These are phyloP conservation scores for Sonneratia alba DNA, from an alignment of 345 rosid species.

Conservation along the genomic window DNA sequence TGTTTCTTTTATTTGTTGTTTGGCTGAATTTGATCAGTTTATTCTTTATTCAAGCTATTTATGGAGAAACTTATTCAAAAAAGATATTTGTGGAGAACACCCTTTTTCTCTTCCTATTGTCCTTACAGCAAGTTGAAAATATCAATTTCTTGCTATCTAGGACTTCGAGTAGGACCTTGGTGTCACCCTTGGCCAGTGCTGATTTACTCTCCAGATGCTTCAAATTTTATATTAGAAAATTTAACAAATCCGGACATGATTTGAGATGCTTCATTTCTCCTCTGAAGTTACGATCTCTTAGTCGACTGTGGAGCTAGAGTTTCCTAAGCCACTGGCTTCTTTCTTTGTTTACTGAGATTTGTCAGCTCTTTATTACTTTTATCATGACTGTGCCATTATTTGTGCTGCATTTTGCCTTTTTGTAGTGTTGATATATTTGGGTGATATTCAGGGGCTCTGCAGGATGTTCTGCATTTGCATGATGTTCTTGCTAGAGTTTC, in stretches of 20 bases:
- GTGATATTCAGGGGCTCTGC: constrained; percentile 78
- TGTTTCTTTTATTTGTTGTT: neutral
- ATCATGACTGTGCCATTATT: neutral
- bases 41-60: neutral
- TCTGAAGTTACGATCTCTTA: too few relatives aligned
- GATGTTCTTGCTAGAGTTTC: constrained; percentile 98
- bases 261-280: too few relatives aligned
- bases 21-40: neutral
- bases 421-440: constrained; percentile 9
- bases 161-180: neutral
- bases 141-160: neutral
- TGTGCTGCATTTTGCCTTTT: neutral
- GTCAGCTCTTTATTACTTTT: neutral
- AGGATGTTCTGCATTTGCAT: constrained; percentile 96
- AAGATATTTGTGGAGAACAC: neutral
- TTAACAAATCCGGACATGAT: neutral
- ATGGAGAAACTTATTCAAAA: too few relatives aligned
- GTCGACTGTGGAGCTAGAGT: neutral
- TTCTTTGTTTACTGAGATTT: neutral
- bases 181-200: neutral
- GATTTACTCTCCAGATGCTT: neutral
- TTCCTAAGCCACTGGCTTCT: neutral
- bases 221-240: too few relatives aligned
- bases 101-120: neutral
- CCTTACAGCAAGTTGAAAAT: neutral